Base-by-base conservation (phyloP, 331 rosid species). In the Spiraea crenata region DNA sequence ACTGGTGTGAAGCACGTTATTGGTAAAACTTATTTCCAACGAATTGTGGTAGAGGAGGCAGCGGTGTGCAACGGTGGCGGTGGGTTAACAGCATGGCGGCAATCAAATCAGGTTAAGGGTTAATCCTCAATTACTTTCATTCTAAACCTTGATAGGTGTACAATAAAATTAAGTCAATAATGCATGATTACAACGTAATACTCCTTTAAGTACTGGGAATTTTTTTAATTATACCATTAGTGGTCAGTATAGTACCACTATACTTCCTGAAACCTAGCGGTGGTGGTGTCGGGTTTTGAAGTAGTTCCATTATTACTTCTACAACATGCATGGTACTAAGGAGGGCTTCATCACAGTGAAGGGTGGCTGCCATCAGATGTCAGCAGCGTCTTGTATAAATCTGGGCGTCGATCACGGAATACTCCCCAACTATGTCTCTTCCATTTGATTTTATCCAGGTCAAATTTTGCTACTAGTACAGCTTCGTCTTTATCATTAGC, bases 351-450 rank as follows among this genome's bases (percentile, higher is more conserved):
- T 87, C 77, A 82, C 44, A 1, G 80, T 39, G 77, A 49, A 6
- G 75, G 80, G 67, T 73, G 81, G 47, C 20, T 77, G 68, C 96
- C 96, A 67, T 92, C 98, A 72, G 85, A 81, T 42, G 99, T 85
- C 67, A 93, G 82, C 79, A 93, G 90, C 82, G 82, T 89, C 88
- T 91, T 91, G 78, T 91, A 93, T 25, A 93, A 76, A 39, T 87
- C 95, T 5, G 97, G 99, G 20, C 99, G 95, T 37, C 99, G 85
- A 65, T 91, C 97, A 14, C 97, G 92, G 71, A 89, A 93, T 16
- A 91, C 77, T 38, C 99, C 99, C 99, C 99, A 93, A 59, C 83
- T 52, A 76, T 85, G 88, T 73, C 99, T 84, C 82, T 80, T 82
- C 66, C 86, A 83, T 81, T 89, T 93, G 76, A 93, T 89, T 67